Evolutionary conservation across 139 green algal species (phyloP), one percentile per base, ranked within the genome.

Genomic region (Auxenochlorella protothecoides): DNA sequence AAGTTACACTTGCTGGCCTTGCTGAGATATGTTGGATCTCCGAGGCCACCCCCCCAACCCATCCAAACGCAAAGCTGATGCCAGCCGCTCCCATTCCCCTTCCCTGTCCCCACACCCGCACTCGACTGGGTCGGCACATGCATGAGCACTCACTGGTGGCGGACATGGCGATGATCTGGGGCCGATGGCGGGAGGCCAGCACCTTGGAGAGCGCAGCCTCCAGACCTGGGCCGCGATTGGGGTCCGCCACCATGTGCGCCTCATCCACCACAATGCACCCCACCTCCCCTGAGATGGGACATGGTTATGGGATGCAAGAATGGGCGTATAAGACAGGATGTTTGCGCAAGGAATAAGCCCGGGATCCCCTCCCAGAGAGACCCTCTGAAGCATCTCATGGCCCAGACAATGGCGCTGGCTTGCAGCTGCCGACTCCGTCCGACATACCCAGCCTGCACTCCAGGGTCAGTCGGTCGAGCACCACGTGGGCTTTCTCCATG

Each of bases 401-500:
- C 27, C 27, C 27, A 44, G 27, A 44, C 27, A 44, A 44, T 44
- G 27, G 27, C 27, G 27, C 27, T 44, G 27, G 27, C 27, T 44
- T 44, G 27, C 27, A 44, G 27, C 27, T 44, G 27, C 27, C 27
- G 27, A 44, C 27, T 44, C 27, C 27, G 27, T 44, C 27, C 13
- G 4, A 44, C 68, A 51, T n/a, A 72, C 75, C 67, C 61, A 84
- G 63, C 53, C 69, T 59, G 2, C 74, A 71, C 70, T 84, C 79
- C 64, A 76, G 62, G 5, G 74, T 55, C 51, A 88, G 70, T 16
- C 51, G 60, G 65, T 81, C 85, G 53, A 92, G 81, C 3, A 85
- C 56, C 6, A 71, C 64, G 59, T 94, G 92, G 55, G 89, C 89
- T 75, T 92, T 93, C 82, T 94, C 89, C 2, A 93, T 89, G 52